Conservation (phyloP, 2,329 filamentous ascomycete genomes). For the Alternaria viburni region DNA sequence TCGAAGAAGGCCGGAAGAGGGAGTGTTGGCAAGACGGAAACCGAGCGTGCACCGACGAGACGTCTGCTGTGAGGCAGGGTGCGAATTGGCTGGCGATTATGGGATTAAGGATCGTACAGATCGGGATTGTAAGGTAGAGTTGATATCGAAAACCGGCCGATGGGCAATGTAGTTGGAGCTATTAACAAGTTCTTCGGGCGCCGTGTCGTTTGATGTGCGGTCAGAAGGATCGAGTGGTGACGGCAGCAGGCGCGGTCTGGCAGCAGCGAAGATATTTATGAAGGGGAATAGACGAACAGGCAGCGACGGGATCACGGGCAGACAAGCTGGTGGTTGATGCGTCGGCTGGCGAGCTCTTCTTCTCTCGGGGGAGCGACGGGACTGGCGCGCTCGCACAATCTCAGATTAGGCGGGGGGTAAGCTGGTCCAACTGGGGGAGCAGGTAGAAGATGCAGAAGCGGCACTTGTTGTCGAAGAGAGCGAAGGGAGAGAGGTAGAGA, state of each 20-base stretch:
- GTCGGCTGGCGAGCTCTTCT: constrained; percentile 37
- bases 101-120: constrained; percentile 50
- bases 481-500: constrained; percentile 45
- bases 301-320: constrained; percentile 33
- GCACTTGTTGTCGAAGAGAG: constrained; percentile 36
- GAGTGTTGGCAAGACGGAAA: constrained; percentile 26
- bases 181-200: constrained; percentile 43
- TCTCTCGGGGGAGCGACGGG: constrained; percentile 43
- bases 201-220: constrained; percentile 15
- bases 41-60: constrained; percentile 20
- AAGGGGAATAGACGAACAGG: constrained; percentile 33
- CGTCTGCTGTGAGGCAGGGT: constrained; percentile 32
- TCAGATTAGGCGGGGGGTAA: constrained; percentile 39
- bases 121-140: constrained; percentile 37
- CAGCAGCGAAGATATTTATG: constrained; percentile 19
- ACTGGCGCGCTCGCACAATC: constrained; percentile 44
- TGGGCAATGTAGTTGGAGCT: constrained; percentile 45
- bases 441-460: constrained; percentile 48
- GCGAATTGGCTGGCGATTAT: constrained; percentile 39
- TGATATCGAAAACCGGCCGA: constrained; percentile 46
- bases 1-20: constrained; percentile 35
- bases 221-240: constrained; percentile 24
- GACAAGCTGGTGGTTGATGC: constrained; percentile 20
- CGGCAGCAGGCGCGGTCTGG: constrained; percentile 22
- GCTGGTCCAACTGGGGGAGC: constrained; percentile 40